Base-by-base conservation (phyloP, 345 rosid species). In the Noccaea caerulescens region DNA sequence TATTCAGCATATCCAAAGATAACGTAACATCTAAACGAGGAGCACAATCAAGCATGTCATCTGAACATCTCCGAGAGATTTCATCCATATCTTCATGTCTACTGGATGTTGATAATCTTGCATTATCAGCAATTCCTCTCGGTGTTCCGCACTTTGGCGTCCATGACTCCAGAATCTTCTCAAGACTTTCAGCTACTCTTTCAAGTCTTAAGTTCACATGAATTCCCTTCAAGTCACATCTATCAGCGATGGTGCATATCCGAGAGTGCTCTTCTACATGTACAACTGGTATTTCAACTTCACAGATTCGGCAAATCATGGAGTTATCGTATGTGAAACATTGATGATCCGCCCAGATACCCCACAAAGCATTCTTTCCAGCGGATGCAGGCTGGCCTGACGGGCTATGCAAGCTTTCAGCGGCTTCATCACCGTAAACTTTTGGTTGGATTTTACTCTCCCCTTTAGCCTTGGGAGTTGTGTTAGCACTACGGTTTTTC, bases 221-320 rank as follows among this genome's bases (percentile, higher is more conserved):
- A 66, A 94, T 81, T 54, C 96, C 93, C 82, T 94, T 94, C 84
- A 91, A 76, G 80, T 94, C 99, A 80, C 99, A 94, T 75, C 99
- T 86, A 75, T 94, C 98, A 76, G 95, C 93, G 63, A 91, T 86
- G 8, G 96, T 91, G 73, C 98, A 94, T 71, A 94, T 89, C 14
- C 83, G 79, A 82, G 99, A 94, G 81, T 94, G 99, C 77, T 91
- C 98, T 81, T 89, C 96, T 50, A 94, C 99, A 70, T 91, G 99
- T 54, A 91, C 96, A 53, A 88, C 87, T n/a, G 99, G 99, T 84
- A 94, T 94, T 78, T 91, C 96, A 42, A 91, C 96, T 85, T 94
- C 99, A 81, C 99, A 94, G 42, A 94, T 94, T 18, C 99, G 90
- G 27, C 99, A 94, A 67, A 94, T 94, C 98, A 94, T 94, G 13